Percentiles rank a stretch among this genome's conserved stretches.
Evolutionary conservation across 352 stramenopile species (phyloP).

Genomic region (Peronospora farinosa): DNA sequence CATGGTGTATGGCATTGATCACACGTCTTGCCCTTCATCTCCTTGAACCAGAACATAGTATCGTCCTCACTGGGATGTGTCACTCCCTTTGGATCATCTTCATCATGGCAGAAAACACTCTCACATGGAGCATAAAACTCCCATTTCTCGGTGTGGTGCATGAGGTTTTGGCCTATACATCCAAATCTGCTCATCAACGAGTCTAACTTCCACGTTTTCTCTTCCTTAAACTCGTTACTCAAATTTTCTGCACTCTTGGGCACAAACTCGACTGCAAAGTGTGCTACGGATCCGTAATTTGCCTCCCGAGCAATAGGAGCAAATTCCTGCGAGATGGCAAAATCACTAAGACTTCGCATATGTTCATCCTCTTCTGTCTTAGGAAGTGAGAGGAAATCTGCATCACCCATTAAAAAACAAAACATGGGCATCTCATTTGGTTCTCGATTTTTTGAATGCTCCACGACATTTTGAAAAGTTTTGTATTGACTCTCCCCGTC

Average conservation of each 20-base stretch:
- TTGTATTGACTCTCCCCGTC: constrained; percentile 32
- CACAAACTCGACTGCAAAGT: constrained; percentile 75
- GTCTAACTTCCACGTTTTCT: constrained; percentile 37
- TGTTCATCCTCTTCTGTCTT: constrained; percentile 47
- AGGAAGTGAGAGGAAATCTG: constrained; percentile 49
- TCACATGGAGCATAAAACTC: constrained; percentile 51
- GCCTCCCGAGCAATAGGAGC: constrained; percentile 37
- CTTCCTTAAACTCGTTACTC: constrained; percentile 26
- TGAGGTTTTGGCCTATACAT: constrained; percentile 69
- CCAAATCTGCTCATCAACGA: constrained; percentile 68
- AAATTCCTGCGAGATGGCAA: constrained; percentile 74
- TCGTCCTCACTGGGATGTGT: constrained; percentile 52
- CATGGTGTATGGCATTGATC: constrained; percentile 51
- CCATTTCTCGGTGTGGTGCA: constrained; percentile 81
- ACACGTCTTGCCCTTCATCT: constrained; percentile 54
- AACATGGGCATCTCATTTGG: constrained; percentile 44
- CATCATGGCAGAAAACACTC: constrained; percentile 36
- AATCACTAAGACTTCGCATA: constrained; percentile 60
- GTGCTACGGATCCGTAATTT: constrained; percentile 45
- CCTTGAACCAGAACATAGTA: constrained; percentile 55
- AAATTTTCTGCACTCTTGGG: constrained; percentile 20
- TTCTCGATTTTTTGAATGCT: constrained; percentile 15
- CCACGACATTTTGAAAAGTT: constrained; percentile 35
- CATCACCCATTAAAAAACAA: constrained; percentile 63
- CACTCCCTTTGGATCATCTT: constrained; percentile 36